Conservation (phyloP, 768 basidiomycete species). For the Mycena filopes region DNA sequence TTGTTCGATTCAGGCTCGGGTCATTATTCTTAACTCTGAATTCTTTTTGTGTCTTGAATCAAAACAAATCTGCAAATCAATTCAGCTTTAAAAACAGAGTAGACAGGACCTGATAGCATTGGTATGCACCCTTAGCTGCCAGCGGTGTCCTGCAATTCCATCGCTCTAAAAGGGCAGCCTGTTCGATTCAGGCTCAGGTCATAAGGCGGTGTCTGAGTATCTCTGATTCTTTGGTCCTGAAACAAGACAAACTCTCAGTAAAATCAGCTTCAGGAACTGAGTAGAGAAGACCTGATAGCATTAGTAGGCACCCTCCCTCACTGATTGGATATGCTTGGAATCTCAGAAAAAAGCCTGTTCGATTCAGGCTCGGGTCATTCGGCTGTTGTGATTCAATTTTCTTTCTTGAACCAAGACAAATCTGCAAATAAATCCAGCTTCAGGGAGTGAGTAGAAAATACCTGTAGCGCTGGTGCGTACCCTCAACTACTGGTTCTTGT, state of each 20-base stretch:
- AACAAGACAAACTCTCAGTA: too few relatives aligned
- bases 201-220: too few relatives aligned
- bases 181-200: too few relatives aligned
- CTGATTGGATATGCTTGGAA: neutral
- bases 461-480: constrained; percentile 7
- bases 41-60: neutral
- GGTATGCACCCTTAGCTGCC: too few relatives aligned
- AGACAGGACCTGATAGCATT: constrained; percentile 1
- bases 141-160: too few relatives aligned
- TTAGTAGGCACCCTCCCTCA: neutral
- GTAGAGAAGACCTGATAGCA: neutral
- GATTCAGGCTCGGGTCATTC: neutral
- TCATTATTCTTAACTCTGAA: too few relatives aligned
- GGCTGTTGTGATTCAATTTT: too few relatives aligned
- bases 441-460: neutral
- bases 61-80: too few relatives aligned
- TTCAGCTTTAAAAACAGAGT: neutral
- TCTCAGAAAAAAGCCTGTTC: too few relatives aligned
- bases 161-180: too few relatives aligned
- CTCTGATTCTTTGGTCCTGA: too few relatives aligned
- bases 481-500: neutral
- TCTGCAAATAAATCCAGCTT: neutral
- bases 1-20: too few relatives aligned
- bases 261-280: neutral
- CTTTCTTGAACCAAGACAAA: neutral